Base-by-base conservation (phyloP, 345 rosid genomes). In the Eucalyptus sp. region DNA sequence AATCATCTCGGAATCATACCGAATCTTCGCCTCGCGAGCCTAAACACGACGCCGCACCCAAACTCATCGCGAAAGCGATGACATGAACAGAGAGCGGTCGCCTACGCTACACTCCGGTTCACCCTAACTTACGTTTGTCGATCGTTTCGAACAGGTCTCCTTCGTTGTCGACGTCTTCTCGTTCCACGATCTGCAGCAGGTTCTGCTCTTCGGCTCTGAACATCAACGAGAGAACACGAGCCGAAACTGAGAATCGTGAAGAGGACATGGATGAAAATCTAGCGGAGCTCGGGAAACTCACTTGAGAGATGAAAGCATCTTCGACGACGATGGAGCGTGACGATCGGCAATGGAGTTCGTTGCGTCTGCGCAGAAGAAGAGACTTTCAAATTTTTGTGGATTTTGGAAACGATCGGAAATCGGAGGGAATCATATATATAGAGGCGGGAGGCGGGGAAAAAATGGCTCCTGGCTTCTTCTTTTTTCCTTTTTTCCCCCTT, bases 111-210 rank as follows among this genome's bases (percentile, higher is more conserved):
- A 52, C 25, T 52, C 58, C 14, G 33, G 29, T 62, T 29, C 13
- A 33, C 8, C 50, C 51, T 12, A 60, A 10, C 83, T 6, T 87
- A 87, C 91, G 87, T 88, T 87, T 90, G 86, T 90, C 80, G 25
- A 90, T 87, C 85, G 91, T 50, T 48, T 90, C 86, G 58, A 90
- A 90, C 80, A 87, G 87, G 85, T 90, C 89, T n/a, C 8, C 58
- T 52, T 52, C 58, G 58, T 90, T 86, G 22, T 51, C 91, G 71
- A 90, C 64, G 66, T 90, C 91, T 37, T 90, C 91, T 76, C 91
- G 68, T 54, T 90, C 91, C 50, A 90, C 86, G 60, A 90, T 87
- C 89, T 48, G 91, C 76, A 90, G 50, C 66, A 88, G 89, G 88
- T 29, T 86, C 86, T 66, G 88, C 13, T 88, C 91, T 5, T 90